These are phyloP conservation scores for Scutellaria minor DNA, from an alignment of 257 asterid species.

Conservation along the genomic window DNA sequence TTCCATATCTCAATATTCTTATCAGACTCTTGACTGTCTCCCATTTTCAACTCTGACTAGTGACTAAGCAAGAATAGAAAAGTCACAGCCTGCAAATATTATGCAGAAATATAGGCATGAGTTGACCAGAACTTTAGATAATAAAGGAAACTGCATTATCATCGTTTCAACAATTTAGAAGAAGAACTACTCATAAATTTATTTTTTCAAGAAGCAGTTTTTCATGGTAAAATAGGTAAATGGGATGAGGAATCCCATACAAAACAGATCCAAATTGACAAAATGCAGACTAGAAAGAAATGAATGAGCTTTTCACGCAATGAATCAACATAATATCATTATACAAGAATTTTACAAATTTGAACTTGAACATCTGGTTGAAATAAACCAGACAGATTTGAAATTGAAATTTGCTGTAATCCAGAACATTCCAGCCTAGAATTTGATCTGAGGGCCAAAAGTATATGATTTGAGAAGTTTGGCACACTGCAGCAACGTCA, in stretches of 20 bases:
- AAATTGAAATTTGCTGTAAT: not conserved
- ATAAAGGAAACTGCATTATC: not conserved
- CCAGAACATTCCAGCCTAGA: not conserved
- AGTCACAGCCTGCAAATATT: conserved; percentile 22
- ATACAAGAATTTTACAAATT: not conserved
- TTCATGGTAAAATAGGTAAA: too few relatives aligned
- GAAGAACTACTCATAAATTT: not conserved
- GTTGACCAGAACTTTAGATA: not conserved
- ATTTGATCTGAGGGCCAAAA: not conserved
- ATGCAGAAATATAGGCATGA: not conserved
- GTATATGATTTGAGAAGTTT: not conserved
- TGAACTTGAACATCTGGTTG: not conserved
- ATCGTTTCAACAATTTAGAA: not conserved
- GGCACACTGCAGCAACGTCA: conserved; percentile 15
- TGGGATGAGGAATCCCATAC: too few relatives aligned
- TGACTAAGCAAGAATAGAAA: conserved; percentile 15
- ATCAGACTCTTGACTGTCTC: conserved; percentile 42
- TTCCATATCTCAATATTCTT: conserved; percentile 47
- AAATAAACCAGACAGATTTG: not conserved
- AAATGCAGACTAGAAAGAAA: not conserved
- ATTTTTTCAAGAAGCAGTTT: too few relatives aligned
- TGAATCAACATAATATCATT: conserved; percentile 9
- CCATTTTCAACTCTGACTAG: conserved; percentile 27
- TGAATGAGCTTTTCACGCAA: not conserved
- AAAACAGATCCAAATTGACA: not conserved